Evolutionary conservation across 2,329 filamentous ascomycete species (phyloP), one percentile per base, ranked within the genome.

Genomic region (Colletotrichum sp.): DNA sequence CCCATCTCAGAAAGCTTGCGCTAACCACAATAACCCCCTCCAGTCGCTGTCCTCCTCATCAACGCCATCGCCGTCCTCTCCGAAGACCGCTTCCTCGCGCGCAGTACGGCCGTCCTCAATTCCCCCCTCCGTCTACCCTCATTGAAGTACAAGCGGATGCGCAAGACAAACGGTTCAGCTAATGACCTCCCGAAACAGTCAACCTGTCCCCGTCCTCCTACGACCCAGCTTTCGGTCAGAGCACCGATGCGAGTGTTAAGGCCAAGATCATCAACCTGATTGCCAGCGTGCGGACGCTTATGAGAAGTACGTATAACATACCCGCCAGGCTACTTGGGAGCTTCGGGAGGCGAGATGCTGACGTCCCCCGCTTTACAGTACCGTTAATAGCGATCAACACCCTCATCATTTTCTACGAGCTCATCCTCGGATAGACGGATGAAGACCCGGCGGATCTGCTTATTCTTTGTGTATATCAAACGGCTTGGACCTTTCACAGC

Each of bases 1-100:
- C 13, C 30, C 10, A 28, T 24, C 55, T 52, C 12, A 18, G 26
- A 36, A n/a, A 28, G 55, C 69, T 59, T 16, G 58, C 24, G 14
- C 73, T 75, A 30, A 75, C 63, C 48, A 24, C 24, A 38, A 18
- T n/a, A 32, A 36, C 24, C 30, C 21, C 24, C 24, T 12, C 43
- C 16, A 84, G 94, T 96, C 79, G 90, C 92, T 79, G 89, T 98
- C 83, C 95, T 98, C 81, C 91, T 98, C 83, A 93, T 97, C 86
- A 99, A 99, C 86, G 95, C 95, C 79, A 94, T 98, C 83, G 95
- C 96, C 78, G 92, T 98, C 82, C 94, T 98, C 78, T 98, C 95
- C 80, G 96, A 98, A 91, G 96, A 98, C 86, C 94, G 96, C 77
- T 98, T 98, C 85, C 94, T 98, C 79, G 86, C 94, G 86, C 93